Evolutionary conservation across 2,329 filamentous ascomycete genomes (phyloP).

Genomic region (Ceratocystis ficicola): DNA sequence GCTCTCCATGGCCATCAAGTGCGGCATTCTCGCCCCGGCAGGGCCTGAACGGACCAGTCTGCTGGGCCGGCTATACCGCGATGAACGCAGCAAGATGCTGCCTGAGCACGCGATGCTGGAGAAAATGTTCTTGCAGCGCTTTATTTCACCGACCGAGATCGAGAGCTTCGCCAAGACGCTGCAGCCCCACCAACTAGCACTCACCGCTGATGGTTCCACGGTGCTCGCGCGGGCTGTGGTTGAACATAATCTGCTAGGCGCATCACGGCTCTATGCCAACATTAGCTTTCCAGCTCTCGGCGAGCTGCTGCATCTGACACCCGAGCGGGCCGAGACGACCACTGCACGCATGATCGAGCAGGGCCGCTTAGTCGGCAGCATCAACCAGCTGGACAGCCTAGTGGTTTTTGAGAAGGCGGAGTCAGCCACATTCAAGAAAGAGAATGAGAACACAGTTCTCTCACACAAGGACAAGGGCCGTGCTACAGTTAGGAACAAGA

Average conservation of each 20-base stretch:
- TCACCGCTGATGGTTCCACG: constrained; percentile 79
- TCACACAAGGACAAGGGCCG: constrained; percentile 56
- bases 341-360: constrained; percentile 95
- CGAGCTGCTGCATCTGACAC: constrained; percentile 61
- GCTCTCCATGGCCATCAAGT: constrained; percentile 76
- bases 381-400: constrained; percentile 82
- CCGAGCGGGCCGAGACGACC: constrained; percentile 75
- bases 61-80: constrained; percentile 79
- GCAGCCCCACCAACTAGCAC: constrained; percentile 77
- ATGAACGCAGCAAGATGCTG: constrained; percentile 65
- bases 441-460: constrained; percentile 29
- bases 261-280: constrained; percentile 67
- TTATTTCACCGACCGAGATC: constrained; percentile 72
- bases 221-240: constrained; percentile 87
- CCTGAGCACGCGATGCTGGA: constrained; percentile 81
- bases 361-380: constrained; percentile 71
- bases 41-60: constrained; percentile 71
- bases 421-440: constrained; percentile 29
- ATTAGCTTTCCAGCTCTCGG: constrained; percentile 67
- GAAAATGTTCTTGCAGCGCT: constrained; percentile 90
- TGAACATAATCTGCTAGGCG: constrained; percentile 87
- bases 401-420: constrained; percentile 76
- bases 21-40: constrained; percentile 82
- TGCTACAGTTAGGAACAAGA: constrained; percentile 50
- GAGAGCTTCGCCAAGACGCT: constrained; percentile 71